These are phyloP conservation scores for Coemansia reversa DNA, from an alignment of 192 early-diverging fungal species.

Conservation along the genomic window DNA sequence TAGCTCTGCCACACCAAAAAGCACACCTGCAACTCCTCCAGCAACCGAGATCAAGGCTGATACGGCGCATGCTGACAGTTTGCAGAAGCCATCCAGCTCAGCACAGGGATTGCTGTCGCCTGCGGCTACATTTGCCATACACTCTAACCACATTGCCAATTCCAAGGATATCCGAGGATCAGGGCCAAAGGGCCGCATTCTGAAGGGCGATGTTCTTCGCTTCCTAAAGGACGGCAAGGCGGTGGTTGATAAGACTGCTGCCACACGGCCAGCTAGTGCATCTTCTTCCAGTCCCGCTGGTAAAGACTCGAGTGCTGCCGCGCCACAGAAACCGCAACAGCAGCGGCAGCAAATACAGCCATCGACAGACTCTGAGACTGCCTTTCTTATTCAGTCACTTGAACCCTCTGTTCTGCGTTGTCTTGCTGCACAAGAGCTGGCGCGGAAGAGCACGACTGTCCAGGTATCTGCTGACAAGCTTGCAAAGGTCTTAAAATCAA, in stretches of 20 bases:
- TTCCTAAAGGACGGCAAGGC: conserved; percentile 55
- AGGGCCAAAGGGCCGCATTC: conserved; percentile 68
- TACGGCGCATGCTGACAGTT: conserved; percentile 16
- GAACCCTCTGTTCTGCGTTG: conserved; percentile 48
- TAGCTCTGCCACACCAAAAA: not conserved
- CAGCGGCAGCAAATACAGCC: conserved; percentile 6
- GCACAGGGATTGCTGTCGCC: conserved; percentile 36
- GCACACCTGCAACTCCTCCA: conserved; percentile 2
- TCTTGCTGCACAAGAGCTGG: conserved; percentile 37
- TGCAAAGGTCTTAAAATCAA: conserved; percentile 19
- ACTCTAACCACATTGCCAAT: conserved; percentile 47
- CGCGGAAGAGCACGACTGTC: conserved; percentile 37
- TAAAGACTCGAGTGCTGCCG: not conserved
- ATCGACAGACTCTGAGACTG: conserved; percentile 30
- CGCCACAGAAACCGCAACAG: not conserved
- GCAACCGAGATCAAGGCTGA: conserved; percentile 24
- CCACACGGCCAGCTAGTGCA: not conserved
- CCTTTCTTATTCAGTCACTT: conserved; percentile 46
- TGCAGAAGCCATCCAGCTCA: conserved; percentile 17
- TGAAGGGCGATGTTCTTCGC: conserved; percentile 74
- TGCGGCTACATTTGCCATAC: conserved; percentile 48
- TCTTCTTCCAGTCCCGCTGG: conserved; percentile 7
- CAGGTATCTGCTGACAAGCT: conserved; percentile 40
- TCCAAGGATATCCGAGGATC: conserved; percentile 52
- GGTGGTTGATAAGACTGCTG: conserved; percentile 45